Evolutionary conservation across 768 basidiomycete species (phyloP), one percentile per base, ranked within the genome.

Genomic region (Calvatia gigantea): DNA sequence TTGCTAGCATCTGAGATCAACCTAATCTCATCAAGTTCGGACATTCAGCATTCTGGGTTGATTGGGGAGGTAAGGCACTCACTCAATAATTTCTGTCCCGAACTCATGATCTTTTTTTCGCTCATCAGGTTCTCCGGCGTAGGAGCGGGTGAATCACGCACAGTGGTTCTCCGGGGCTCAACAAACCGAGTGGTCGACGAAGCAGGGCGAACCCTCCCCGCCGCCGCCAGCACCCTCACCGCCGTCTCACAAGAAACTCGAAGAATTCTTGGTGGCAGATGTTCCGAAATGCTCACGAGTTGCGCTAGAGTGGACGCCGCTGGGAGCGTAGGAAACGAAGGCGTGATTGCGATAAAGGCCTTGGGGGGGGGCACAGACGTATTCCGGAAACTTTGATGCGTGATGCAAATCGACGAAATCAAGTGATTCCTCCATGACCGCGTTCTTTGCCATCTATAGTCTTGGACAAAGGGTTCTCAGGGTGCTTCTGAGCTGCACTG

Each of bases 121-220:
- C 81, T 99, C 59, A 97, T 98, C 77, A 99, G 98, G 74, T 99
- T 99, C 79, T 98, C 97, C 7, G 97, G 97, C 38, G 96, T 99
- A 38, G 94, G 95, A 11, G 94, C 96, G 17, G 96, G 96, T 12
- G 87, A 96, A 71, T 97, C 97, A 19, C 98, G 97, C 69, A 99
- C 97, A 0, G 94, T 98, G 50, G 96, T 99, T 27, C 82, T 99
- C 6, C 91, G 97, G 32, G 97, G 97, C 12, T 97, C 95, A 37
- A 98, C 97, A 19, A 89, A 87, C 59, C 97, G 98, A 69, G 98
- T 99, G 96, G 89, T 99, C 23, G 97, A 98, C 64, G 97, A 99
- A 70, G 97, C 97, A 1, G 97, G 98, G 65, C 88, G 97, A 9
- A 98, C 96, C 1, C 75, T 99, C 42, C 97, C 98, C 66, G 97